These are phyloP conservation scores for Spathaspora gorwiae DNA, from an alignment of 805 yeast species.

Conservation along the genomic window DNA sequence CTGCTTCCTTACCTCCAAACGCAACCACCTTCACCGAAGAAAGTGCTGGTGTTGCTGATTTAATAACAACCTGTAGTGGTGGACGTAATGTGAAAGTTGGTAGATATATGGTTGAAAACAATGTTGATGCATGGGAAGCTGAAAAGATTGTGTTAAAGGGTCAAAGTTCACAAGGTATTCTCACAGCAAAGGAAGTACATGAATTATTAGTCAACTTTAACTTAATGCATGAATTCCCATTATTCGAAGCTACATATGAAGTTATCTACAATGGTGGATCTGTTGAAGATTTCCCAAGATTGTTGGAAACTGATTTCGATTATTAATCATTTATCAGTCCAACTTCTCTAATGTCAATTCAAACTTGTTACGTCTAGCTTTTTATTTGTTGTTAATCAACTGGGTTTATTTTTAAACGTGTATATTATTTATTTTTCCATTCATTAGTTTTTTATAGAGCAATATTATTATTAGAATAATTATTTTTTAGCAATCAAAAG, in stretches of 20 bases:
- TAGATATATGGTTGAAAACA: slow-evolving; percentile 74
- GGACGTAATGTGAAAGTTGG: slow-evolving; percentile 96
- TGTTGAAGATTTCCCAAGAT: slow-evolving; percentile 67
- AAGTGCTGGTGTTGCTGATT: slow-evolving; percentile 96
- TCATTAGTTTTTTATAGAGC: too few relatives aligned
- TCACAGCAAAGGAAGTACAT: slow-evolving; percentile 87
- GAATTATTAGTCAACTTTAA: slow-evolving; percentile 61
- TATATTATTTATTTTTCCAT: too few relatives aligned
- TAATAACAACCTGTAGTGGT: slow-evolving; percentile 95
- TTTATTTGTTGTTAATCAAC: too few relatives aligned
- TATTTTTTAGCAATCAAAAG: too few relatives aligned
- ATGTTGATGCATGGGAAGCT: slow-evolving; percentile 71
- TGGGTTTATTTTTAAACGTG: too few relatives aligned
- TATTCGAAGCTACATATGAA: slow-evolving; percentile 73
- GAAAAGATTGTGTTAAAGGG: slow-evolving; percentile 88
- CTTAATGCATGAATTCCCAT: slow-evolving; percentile 70
- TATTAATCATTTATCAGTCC: too few relatives aligned
- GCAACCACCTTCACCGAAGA: slow-evolving; percentile 86
- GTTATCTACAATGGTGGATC: slow-evolving; percentile 72
- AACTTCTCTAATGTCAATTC: too few relatives aligned
- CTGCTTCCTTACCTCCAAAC: slow-evolving; percentile 51
- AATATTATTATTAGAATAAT: too few relatives aligned
- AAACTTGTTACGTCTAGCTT: too few relatives aligned
- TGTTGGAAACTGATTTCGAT: slow-evolving; percentile 6
- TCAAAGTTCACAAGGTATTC: slow-evolving; percentile 93